phyloP scores from a whole-genome alignment of 1,284 basidiomycete species.

The Austropuccinia psidii region DNA sequence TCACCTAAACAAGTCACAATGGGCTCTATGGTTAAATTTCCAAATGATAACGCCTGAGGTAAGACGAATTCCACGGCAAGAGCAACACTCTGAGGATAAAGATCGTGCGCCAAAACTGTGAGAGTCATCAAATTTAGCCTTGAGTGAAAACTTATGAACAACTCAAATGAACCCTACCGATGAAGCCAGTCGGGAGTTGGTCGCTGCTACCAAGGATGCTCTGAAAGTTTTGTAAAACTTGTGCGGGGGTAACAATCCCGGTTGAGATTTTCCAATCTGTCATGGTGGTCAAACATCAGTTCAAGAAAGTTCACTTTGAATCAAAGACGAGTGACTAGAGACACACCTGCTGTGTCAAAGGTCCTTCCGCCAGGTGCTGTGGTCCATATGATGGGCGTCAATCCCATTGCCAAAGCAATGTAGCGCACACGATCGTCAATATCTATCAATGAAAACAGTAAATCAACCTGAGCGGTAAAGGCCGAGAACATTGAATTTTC shows the following conservation, averaged over 20 bases:
- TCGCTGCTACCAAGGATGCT: conserved; percentile 42
- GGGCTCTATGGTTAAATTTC: conserved; percentile 50
- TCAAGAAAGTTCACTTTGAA: neutral
- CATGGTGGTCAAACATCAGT: neutral
- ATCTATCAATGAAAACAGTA: conserved; percentile 47
- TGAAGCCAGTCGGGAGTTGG: conserved; percentile 60
- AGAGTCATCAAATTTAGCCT: neutral
- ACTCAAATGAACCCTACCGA: conserved; percentile 38
- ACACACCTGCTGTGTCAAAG: conserved; percentile 69
- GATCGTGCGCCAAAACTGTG: conserved; percentile 42
- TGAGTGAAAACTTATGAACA: neutral
- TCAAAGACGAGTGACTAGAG: neutral
- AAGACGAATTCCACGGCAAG: conserved; percentile 79
- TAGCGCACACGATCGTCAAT: conserved; percentile 79
- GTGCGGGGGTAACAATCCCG: conserved; percentile 42
- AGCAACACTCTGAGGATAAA: conserved; percentile 71
- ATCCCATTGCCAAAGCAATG: conserved; percentile 68
- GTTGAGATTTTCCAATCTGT: conserved; percentile 44
- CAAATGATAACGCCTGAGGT: conserved; percentile 55
- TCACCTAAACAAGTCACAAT: conserved; percentile 62
- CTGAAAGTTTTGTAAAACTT: conserved; percentile 43
- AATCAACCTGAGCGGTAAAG: conserved; percentile 9
- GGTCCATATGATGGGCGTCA: conserved; percentile 74
- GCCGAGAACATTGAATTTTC: too few relatives aligned
- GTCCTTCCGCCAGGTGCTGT: conserved; percentile 49